Conservation (phyloP, 345 rosid genomes). For the Ailanthus altissimus region DNA sequence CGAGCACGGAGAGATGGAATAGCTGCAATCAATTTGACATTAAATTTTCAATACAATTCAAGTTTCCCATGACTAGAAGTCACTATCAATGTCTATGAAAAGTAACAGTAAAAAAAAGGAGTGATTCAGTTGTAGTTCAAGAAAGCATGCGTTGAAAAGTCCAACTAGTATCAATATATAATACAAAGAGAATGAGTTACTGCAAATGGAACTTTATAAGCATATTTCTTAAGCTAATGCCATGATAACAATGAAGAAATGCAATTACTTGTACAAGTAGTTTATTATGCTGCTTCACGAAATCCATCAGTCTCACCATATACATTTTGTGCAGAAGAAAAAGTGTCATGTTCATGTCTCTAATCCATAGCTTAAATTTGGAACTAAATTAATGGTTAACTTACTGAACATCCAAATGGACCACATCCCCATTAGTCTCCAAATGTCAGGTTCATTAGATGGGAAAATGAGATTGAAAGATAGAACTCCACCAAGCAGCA, state of each 20-base stretch:
- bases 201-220: neutral
- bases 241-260: neutral
- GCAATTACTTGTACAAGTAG: neutral
- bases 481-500: conserved; percentile 80
- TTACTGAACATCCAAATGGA: conserved; percentile 99
- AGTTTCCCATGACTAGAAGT: neutral
- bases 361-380: neutral
- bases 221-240: neutral
- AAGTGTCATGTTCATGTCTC: neutral
- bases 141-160: neutral
- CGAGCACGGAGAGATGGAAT: conserved; percentile 94
- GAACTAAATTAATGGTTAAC: conserved; percentile 25
- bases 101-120: neutral
- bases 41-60: neutral
- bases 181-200: neutral
- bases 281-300: neutral
- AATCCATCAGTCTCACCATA: neutral
- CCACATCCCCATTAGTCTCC: conserved; percentile 99
- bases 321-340: neutral
- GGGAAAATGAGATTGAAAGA: conserved; percentile 90
- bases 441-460: conserved; percentile 82
- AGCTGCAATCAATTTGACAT: conserved; percentile 44
- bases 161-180: neutral
- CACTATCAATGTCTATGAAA: neutral
- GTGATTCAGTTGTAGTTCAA: neutral